These are phyloP conservation scores for Ministeria vibrans DNA, from an alignment of 78 protist species.

Conservation along the genomic window DNA sequence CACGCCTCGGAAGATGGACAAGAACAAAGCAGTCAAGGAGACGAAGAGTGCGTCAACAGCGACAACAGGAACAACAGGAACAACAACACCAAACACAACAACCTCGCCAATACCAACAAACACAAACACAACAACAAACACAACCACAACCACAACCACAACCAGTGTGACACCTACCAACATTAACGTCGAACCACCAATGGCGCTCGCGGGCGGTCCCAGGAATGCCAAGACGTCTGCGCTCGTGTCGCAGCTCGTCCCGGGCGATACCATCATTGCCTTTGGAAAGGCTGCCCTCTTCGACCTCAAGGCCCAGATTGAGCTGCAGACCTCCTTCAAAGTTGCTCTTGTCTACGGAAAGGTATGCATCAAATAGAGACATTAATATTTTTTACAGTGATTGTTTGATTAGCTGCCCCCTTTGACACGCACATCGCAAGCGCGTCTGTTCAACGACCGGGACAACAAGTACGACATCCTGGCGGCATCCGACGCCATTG, in stretches of 20 bases:
- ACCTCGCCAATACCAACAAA: not conserved
- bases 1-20: too few species aligned
- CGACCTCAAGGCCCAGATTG: not conserved
- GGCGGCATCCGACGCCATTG: slow-evolving; percentile 70
- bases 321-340: not conserved
- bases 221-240: too few species aligned
- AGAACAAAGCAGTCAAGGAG: too few species aligned
- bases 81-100: too few species aligned
- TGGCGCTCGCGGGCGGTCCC: too few species aligned
- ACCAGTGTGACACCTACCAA: too few species aligned
- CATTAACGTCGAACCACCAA: too few species aligned
- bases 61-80: not conserved
- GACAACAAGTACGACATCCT: slow-evolving; percentile 11
- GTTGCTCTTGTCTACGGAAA: slow-evolving; percentile 26
- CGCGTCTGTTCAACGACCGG: slow-evolving; percentile 26
- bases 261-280: slow-evolving; percentile 38
- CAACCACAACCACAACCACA: too few species aligned
- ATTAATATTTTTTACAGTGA: too few species aligned
- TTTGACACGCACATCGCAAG: not conserved
- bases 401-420: not conserved
- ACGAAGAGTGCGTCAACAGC: not conserved
- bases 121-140: not conserved
- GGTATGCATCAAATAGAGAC: slow-evolving; percentile 30
- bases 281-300: slow-evolving; percentile 18
- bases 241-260: too few species aligned